Percentiles rank a stretch among this genome's conserved stretches.
Evolutionary conservation across 371 early-diverging fungal species (phyloP).

Genomic region (Rhizomucor pusillus): DNA sequence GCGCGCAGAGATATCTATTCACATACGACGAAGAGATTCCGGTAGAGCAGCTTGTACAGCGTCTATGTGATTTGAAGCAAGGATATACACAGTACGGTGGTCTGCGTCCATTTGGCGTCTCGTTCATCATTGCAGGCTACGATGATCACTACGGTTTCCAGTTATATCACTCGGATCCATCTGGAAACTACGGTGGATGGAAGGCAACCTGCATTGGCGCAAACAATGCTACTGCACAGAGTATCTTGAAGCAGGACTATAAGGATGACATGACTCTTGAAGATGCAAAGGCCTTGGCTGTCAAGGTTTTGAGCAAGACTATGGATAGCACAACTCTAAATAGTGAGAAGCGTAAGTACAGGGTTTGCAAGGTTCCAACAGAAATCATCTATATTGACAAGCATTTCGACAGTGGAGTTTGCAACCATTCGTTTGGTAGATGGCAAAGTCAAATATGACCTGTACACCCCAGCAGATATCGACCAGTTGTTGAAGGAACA

Average conservation of each 20-base stretch:
- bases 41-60: slow-evolving; percentile 92
- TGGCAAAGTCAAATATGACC: slow-evolving; percentile 59
- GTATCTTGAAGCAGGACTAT: slow-evolving; percentile 94
- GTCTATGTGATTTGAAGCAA: slow-evolving; percentile 96
- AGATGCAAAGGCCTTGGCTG: slow-evolving; percentile 85
- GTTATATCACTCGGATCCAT: slow-evolving; percentile 98
- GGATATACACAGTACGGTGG: slow-evolving; percentile 99
- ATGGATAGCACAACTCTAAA: slow-evolving; percentile 91
- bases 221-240: slow-evolving; percentile 88
- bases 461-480: slow-evolving; percentile 72
- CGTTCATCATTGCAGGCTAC: slow-evolving; percentile 96
- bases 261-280: slow-evolving; percentile 85
- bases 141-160: slow-evolving; percentile 92
- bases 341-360: slow-evolving; percentile 82
- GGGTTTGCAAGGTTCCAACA: background rate
- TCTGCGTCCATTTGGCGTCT: slow-evolving; percentile 98
- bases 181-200: slow-evolving; percentile 99
- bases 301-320: slow-evolving; percentile 94
- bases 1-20: slow-evolving; percentile 89
- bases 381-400: background rate
- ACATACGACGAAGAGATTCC: slow-evolving; percentile 90
- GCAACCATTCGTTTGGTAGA: slow-evolving; percentile 66
- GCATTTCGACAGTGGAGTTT: slow-evolving; percentile 66
- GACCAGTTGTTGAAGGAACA: slow-evolving; percentile 75
- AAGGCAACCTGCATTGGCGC: slow-evolving; percentile 98